phyloP scores from a whole-genome alignment of 1,139 yeast species.

The Taiozyma sp. region DNA sequence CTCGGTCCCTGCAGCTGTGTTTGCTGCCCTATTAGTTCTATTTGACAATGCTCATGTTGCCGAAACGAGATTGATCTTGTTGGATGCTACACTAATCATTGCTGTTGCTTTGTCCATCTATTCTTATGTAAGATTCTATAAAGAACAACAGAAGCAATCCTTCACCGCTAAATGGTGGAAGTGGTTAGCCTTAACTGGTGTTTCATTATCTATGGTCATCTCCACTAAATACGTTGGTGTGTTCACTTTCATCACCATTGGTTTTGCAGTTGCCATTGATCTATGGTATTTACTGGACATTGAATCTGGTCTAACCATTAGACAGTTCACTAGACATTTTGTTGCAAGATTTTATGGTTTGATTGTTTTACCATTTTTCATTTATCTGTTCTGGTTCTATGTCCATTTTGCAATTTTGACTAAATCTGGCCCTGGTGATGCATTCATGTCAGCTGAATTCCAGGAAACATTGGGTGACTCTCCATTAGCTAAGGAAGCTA shows the following conservation, averaged over 20 bases:
- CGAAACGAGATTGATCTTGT: constrained; percentile 83
- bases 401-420: constrained; percentile 78
- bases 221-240: constrained; percentile 95
- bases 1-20: constrained; percentile 69
- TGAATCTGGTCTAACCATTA: constrained; percentile 60
- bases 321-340: constrained; percentile 62
- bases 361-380: constrained; percentile 72
- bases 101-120: constrained; percentile 78
- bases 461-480: constrained; percentile 90
- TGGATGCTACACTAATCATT: constrained; percentile 85
- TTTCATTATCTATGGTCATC: constrained; percentile 83
- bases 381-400: constrained; percentile 91
- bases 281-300: constrained; percentile 83
- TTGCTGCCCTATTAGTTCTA: constrained; percentile 78
- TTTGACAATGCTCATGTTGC: constrained; percentile 91
- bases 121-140: constrained; percentile 75
- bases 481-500: constrained; percentile 66
- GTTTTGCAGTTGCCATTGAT: constrained; percentile 80
- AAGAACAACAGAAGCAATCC: constrained; percentile 56
- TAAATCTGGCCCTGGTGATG: constrained; percentile 94
- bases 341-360: constrained; percentile 70
- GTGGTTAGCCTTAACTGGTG: constrained; percentile 83
- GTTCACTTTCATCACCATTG: constrained; percentile 83
- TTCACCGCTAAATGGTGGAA: constrained; percentile 76
- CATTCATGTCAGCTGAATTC: constrained; percentile 88